Percentiles rank a stretch among this genome's conserved stretches.
Evolutionary conservation across 1,139 yeast species (phyloP).

Genomic region (Yamadazyma oceani): DNA sequence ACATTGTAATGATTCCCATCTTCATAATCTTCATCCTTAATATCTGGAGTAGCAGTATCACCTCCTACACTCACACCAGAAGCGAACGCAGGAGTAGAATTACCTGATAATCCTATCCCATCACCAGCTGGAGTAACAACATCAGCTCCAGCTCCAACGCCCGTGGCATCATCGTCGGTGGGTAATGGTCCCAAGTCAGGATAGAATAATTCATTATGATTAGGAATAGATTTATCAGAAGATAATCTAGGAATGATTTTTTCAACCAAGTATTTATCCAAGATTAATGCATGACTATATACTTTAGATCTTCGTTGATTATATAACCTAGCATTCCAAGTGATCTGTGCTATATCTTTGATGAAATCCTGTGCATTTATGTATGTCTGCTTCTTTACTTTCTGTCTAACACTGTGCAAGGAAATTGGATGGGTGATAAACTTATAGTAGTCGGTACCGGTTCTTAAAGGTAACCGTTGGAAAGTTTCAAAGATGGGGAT

Average conservation of each 20-base stretch:
- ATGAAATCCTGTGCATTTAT: constrained; percentile 65
- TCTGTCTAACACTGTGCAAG: constrained; percentile 41
- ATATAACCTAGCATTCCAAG: constrained; percentile 87
- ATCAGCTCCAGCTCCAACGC: constrained; percentile 9
- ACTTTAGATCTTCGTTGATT: constrained; percentile 70
- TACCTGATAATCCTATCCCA: background rate
- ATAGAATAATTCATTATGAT: constrained; percentile 48
- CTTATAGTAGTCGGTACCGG: constrained; percentile 49
- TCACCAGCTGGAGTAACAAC: constrained; percentile 1
- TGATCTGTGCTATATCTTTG: constrained; percentile 75
- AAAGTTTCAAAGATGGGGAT: constrained; percentile 46
- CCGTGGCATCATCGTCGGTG: constrained; percentile 36
- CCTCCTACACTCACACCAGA: background rate
- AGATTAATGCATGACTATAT: constrained; percentile 67
- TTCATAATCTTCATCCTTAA: constrained; percentile 28
- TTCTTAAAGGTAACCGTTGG: constrained; percentile 52
- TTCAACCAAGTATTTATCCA: constrained; percentile 61
- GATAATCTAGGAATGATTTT: constrained; percentile 55
- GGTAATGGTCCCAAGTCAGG: constrained; percentile 80
- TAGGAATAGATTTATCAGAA: constrained; percentile 39
- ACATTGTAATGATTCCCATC: constrained; percentile 14
- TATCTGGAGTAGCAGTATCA: constrained; percentile 5
- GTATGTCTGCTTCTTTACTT: constrained; percentile 48
- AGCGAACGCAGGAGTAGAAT: background rate
- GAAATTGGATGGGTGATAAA: constrained; percentile 44